Evolutionary conservation across 352 stramenopile species (phyloP).

Genomic region (Phytophthora kernoviae): DNA sequence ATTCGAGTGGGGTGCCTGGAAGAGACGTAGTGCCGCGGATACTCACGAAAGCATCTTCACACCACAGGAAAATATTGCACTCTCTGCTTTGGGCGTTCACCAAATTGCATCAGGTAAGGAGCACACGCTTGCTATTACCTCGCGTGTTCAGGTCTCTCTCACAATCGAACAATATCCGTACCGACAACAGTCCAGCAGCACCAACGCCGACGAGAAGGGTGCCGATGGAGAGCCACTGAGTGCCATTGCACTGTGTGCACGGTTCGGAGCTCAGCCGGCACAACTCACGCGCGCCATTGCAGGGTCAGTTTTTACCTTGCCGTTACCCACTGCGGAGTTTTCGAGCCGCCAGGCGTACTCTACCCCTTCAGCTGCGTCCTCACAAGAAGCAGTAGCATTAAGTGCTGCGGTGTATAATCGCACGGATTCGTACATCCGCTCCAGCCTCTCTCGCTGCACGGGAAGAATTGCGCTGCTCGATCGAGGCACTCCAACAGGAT

Average conservation of each 20-base stretch:
- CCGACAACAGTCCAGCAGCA: conserved; percentile 9
- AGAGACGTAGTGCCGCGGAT: conserved; percentile 47
- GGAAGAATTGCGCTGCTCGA: conserved; percentile 64
- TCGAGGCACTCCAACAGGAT: conserved; percentile 55
- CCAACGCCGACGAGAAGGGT: conserved; percentile 10
- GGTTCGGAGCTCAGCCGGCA: conserved; percentile 54
- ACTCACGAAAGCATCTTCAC: conserved; percentile 58
- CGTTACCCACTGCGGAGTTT: conserved; percentile 18
- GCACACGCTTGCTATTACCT: conserved; percentile 58
- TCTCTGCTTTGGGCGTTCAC: conserved; percentile 54
- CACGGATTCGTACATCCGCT: conserved; percentile 51
- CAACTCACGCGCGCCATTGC: conserved; percentile 46
- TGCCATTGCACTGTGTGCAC: conserved; percentile 48
- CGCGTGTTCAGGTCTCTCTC: conserved; percentile 54
- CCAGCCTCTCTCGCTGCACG: conserved; percentile 42
- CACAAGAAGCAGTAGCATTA: conserved; percentile 26
- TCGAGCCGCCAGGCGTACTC: background rate
- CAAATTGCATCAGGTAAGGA: conserved; percentile 62
- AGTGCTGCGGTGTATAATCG: conserved; percentile 48
- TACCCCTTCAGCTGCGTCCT: conserved; percentile 6
- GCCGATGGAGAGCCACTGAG: conserved; percentile 31
- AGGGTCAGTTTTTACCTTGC: conserved; percentile 35
- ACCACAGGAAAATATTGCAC: conserved; percentile 46
- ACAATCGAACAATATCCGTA: conserved; percentile 42
- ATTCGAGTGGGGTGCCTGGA: conserved; percentile 76